A percentile compares a stretch with the other conserved stretches of the same genome.
Conservation (phyloP, 768 basidiomycete species). For the Suillus variegatus region DNA sequence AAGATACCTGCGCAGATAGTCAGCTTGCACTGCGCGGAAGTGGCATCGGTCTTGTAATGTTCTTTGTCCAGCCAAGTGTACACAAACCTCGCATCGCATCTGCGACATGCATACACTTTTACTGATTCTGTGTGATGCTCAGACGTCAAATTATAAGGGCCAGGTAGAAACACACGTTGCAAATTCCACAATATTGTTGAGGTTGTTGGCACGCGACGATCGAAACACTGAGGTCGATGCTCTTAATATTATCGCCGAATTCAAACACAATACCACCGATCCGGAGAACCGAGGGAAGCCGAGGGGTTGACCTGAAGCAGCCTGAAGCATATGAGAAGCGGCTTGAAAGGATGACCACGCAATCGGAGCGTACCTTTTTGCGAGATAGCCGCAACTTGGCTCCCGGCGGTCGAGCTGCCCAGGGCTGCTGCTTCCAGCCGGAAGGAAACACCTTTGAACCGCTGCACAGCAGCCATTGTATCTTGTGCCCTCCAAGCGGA, state of each 20-base stretch:
- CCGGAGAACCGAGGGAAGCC: neutral
- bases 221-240: constrained; percentile 87
- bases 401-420: constrained; percentile 59
- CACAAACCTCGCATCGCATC: neutral
- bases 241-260: constrained; percentile 85
- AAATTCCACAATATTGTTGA: constrained; percentile 63
- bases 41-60: neutral
- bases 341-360: neutral
- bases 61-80: neutral
- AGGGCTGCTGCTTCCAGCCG: constrained; percentile 80
- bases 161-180: constrained; percentile 57
- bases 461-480: constrained; percentile 4
- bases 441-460: constrained; percentile 66
- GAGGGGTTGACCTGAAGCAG: constrained; percentile 66
- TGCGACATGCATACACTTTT: neutral
- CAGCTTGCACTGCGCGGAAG: neutral
- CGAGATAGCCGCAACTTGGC: constrained; percentile 78
- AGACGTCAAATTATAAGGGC: neutral
- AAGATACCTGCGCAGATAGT: neutral
- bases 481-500: too few relatives aligned
- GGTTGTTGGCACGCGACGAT: constrained; percentile 88
- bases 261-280: constrained; percentile 89
- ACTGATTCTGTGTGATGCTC: neutral
- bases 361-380: constrained; percentile 72
- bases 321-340: constrained; percentile 12